phyloP scores from a whole-genome alignment of 1,284 basidiomycete genomes.

The Austroboletus novae-zelandiae region DNA sequence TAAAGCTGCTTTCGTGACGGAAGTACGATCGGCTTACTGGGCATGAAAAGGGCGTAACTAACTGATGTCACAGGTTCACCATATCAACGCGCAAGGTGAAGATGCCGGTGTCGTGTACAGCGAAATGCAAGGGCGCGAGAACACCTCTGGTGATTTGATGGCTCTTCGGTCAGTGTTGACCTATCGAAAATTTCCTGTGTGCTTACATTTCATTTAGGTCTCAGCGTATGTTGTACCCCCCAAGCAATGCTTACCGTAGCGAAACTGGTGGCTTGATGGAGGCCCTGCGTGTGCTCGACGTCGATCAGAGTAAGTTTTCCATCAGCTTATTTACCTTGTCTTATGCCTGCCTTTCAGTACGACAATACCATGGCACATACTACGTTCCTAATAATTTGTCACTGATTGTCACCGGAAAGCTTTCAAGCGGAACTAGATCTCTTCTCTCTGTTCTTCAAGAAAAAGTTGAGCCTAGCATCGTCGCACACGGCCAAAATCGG shows the following conservation, averaged over 20 bases:
- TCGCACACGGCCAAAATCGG: slow-evolving; percentile 68
- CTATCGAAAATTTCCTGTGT: background rate
- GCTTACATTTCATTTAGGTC: slow-evolving; percentile 45
- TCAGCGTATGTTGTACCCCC: slow-evolving; percentile 80
- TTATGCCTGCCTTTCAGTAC: slow-evolving; percentile 51
- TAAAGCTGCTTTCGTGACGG: slow-evolving; percentile 87
- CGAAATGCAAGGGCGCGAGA: slow-evolving; percentile 98
- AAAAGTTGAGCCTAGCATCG: slow-evolving; percentile 78
- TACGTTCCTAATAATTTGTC: slow-evolving; percentile 96
- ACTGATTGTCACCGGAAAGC: slow-evolving; percentile 78
- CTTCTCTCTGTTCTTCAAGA: slow-evolving; percentile 77
- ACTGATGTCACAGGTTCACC: slow-evolving; percentile 65
- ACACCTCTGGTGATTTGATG: slow-evolving; percentile 90
- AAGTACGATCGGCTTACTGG: slow-evolving; percentile 46
- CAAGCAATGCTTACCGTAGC: slow-evolving; percentile 86
- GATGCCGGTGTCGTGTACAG: slow-evolving; percentile 97
- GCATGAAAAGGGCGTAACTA: background rate
- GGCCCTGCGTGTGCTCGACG: slow-evolving; percentile 81
- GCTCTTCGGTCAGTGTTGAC: slow-evolving; percentile 61
- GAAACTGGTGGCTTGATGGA: slow-evolving; percentile 98
- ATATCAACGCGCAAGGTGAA: slow-evolving; percentile 88
- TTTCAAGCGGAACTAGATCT: slow-evolving; percentile 67
- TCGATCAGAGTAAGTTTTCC: slow-evolving; percentile 77
- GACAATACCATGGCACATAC: slow-evolving; percentile 86
- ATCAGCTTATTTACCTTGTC: slow-evolving; percentile 1